Evolutionary conservation across 768 basidiomycete genomes (phyloP).

Genomic region (Mycena sanguinolenta): DNA sequence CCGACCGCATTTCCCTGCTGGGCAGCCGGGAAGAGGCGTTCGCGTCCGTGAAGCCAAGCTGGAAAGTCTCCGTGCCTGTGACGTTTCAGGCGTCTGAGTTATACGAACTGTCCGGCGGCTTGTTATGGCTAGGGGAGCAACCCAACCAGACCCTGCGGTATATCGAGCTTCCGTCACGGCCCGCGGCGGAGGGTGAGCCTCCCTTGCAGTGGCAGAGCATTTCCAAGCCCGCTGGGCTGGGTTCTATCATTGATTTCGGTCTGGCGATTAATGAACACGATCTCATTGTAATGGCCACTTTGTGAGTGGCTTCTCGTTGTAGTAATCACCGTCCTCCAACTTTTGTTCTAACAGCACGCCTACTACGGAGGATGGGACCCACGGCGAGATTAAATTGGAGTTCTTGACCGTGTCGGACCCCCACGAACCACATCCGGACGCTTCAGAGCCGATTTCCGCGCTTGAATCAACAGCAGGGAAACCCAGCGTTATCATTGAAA

Average conservation of each 20-base stretch:
- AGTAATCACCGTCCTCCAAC: not conserved
- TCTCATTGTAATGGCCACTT: conserved; percentile 34
- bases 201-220: conserved; percentile 25
- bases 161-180: conserved; percentile 24
- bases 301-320: conserved; percentile 16
- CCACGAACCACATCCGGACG: conserved; percentile 51
- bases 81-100: conserved; percentile 19
- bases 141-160: conserved; percentile 19
- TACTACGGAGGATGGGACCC: not conserved
- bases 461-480: conserved; percentile 37
- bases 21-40: conserved; percentile 21
- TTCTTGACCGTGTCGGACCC: conserved; percentile 54
- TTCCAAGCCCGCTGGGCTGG: not conserved
- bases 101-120: conserved; percentile 32
- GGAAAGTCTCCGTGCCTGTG: conserved; percentile 14
- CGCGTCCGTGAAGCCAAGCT: conserved; percentile 2
- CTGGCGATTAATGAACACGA: conserved; percentile 37
- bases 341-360: conserved; percentile 10
- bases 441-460: conserved; percentile 48
- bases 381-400: conserved; percentile 33
- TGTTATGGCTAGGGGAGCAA: conserved; percentile 30
- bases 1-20: conserved; percentile 23
- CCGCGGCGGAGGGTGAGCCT: not conserved
- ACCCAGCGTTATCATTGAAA: conserved; percentile 56
- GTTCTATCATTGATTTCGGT: conserved; percentile 33